phyloP scores from a whole-genome alignment of 305 asterid genomes.

The Euphrasia arctica region DNA sequence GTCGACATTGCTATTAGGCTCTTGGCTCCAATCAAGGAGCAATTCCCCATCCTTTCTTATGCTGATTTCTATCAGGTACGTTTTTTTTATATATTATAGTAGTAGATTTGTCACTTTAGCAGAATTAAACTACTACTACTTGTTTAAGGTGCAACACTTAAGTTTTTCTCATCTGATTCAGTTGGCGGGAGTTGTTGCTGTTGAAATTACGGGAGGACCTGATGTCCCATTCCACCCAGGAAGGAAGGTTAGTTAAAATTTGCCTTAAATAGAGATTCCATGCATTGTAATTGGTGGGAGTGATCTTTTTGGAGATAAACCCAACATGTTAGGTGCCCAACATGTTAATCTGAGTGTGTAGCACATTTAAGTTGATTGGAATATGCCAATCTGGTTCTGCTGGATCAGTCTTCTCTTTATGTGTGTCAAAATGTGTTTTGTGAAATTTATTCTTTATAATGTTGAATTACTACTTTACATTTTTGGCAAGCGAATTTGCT shows the following conservation, averaged over 20 bases:
- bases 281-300: background rate
- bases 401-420: background rate
- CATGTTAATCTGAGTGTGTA: too few species aligned
- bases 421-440: background rate
- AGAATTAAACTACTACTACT: background rate
- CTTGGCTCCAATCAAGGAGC: constrained; percentile 72
- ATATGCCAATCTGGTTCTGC: background rate
- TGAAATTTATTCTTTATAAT: background rate
- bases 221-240: constrained; percentile 97
- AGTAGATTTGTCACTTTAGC: background rate
- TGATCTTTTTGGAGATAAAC: background rate
- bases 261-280: background rate
- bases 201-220: constrained; percentile 94
- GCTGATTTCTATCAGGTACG: constrained; percentile 84
- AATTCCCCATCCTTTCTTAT: constrained; percentile 64
- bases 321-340: background rate
- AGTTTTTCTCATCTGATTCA: constrained; percentile 16
- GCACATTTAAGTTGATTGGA: background rate
- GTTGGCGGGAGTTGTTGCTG: constrained; percentile 98
- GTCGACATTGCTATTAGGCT: constrained; percentile 75
- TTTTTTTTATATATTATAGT: background rate
- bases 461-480: background rate
- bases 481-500: background rate
- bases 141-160: background rate
- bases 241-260: constrained; percentile 55